Percentiles rank a stretch among this genome's conserved stretches.
Conservation (phyloP, 768 basidiomycete species). For the Suillus plorans region DNA sequence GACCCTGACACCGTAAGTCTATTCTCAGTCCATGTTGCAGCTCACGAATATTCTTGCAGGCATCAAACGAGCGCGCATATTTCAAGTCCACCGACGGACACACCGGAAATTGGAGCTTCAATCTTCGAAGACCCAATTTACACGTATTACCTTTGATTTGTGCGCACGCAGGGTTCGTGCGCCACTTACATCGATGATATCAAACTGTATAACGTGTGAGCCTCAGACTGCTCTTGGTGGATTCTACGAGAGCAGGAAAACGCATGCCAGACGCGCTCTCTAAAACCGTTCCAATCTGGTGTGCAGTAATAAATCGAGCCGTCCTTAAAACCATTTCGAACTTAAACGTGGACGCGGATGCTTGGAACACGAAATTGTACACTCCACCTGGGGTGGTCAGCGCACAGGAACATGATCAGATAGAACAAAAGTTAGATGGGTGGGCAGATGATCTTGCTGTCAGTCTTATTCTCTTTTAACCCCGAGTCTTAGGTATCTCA, state of each 20-base stretch:
- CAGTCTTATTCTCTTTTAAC: slow-evolving; percentile 18
- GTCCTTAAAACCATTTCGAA: slow-evolving; percentile 25
- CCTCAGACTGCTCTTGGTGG: slow-evolving; percentile 76
- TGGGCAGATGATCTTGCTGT: slow-evolving; percentile 77
- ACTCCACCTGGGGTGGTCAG: slow-evolving; percentile 71
- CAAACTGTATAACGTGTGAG: slow-evolving; percentile 2
- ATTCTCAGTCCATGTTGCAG: neutral
- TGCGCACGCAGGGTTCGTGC: slow-evolving; percentile 53
- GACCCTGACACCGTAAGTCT: slow-evolving; percentile 61
- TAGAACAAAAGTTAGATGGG: slow-evolving; percentile 56
- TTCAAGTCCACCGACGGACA: slow-evolving; percentile 95
- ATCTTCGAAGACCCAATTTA: slow-evolving; percentile 79
- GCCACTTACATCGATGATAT: neutral
- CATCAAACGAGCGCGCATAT: slow-evolving; percentile 49
- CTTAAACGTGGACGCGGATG: slow-evolving; percentile 5
- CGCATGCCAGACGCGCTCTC: slow-evolving; percentile 91
- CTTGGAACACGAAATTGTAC: slow-evolving; percentile 63
- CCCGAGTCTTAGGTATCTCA: neutral
- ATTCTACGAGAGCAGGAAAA: slow-evolving; percentile 92
- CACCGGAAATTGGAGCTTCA: slow-evolving; percentile 82
- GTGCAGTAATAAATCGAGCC: slow-evolving; percentile 79
- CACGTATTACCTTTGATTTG: slow-evolving; percentile 64
- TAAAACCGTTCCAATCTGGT: slow-evolving; percentile 96
- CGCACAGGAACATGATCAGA: slow-evolving; percentile 77
- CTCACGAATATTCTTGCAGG: slow-evolving; percentile 17